Base-by-base conservation (phyloP, 768 basidiomycete species). In the Dacryopinax primogenitus region DNA sequence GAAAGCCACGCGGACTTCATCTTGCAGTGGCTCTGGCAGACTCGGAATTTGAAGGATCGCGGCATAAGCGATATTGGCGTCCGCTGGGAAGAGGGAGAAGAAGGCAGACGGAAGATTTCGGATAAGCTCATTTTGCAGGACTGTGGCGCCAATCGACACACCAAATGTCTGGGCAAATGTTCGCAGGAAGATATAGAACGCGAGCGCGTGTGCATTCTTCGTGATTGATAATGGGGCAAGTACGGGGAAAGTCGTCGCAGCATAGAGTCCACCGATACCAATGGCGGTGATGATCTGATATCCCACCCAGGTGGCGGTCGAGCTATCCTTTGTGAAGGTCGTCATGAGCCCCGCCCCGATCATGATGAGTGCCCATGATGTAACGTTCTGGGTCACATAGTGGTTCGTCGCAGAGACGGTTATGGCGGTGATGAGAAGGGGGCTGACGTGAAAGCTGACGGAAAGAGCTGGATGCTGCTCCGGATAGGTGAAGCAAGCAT, bases 91-190 rank as follows among this genome's bases (percentile, higher is more conserved):
- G 34, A 72, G 68, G 0, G 67, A 62, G 18, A 73, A 28, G 62
- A 82, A 80, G 0, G 69, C 73, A 2, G 66, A 37, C 0, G 84
- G 81, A 0, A 86, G 77, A 0, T 67, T 70, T 33, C 70, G 73
- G 7, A 70, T 69, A 15, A 85, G 77, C 62, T 78, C 67, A 71
- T 83, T 85, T 68, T 82, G 80, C 6, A 86, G 74, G 45, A 84
- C 76, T 0, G 80, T 76, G 13, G 76, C 76, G 1, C 80, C 79
- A 65, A 85, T 77, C 0, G 79, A 75, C 67, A 84, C 72, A 0
- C 84, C 84, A 78, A 82, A 81, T 3, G 75, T 74, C 77, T 83
- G 26, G 4, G 51, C 23, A 30, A 30, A 23, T 30, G 70, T 70
- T 62, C 75, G 73, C 41, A 73, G 68, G 71, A 74, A 70, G 33